Percentiles rank a stretch among this genome's conserved stretches.
Conservation (phyloP, 148 eudicot genomes). For the Fallopia convolvulus region DNA sequence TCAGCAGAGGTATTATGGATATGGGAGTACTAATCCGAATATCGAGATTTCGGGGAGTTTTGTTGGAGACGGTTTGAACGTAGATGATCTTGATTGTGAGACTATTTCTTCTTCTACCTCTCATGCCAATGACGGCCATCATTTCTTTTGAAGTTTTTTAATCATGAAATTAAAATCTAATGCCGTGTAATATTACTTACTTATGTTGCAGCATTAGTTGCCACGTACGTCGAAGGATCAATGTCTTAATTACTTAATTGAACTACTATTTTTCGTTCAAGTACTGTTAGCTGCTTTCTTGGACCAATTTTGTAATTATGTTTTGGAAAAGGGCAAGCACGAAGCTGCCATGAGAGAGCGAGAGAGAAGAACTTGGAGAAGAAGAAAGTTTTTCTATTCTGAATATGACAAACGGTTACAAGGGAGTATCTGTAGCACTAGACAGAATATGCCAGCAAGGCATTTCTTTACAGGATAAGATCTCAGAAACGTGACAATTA, state of each 20-base stretch:
- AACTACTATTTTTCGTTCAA: neutral
- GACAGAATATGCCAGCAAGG: no score
- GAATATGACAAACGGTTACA: no score
- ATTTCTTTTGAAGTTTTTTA: conserved; percentile 2
- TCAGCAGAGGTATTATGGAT: conserved; percentile 1
- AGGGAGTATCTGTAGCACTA: no score
- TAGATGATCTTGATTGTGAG: conserved; percentile 12
- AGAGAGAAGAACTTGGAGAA: no score
- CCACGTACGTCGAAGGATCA: neutral
- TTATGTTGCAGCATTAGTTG: neutral
- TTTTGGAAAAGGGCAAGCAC: no score
- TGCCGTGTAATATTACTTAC: neutral
- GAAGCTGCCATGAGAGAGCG: no score
- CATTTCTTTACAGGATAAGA: no score
- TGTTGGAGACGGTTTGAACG: neutral
- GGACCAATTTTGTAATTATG: no score
- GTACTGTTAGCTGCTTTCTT: neutral
- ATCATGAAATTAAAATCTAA: neutral
- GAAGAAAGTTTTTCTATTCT: no score
- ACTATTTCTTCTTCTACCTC: conserved; percentile 3
- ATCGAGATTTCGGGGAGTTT: neutral
- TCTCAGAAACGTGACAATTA: no score
- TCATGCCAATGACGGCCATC: neutral
- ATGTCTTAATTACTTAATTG: conserved; percentile 1
- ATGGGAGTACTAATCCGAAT: neutral